Evolutionary conservation across 2,329 filamentous ascomycete species (phyloP).

Genomic region (Fusarium verrucosum): DNA sequence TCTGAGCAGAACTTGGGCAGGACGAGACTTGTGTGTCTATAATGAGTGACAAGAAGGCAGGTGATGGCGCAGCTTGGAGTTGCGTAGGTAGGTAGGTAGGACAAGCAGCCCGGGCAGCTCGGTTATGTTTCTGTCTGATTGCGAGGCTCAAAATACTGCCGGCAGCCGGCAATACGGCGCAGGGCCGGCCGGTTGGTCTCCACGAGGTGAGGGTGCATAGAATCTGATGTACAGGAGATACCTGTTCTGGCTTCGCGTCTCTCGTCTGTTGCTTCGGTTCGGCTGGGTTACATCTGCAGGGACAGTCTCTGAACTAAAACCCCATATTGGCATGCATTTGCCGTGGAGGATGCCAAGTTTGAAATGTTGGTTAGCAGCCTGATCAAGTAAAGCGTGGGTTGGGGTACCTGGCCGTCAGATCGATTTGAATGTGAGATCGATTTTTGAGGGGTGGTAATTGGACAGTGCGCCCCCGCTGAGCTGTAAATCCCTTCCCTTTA

Average conservation of each 20-base stretch:
- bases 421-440: slow-evolving; percentile 37
- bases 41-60: neutral
- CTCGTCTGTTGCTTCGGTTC: neutral
- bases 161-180: neutral
- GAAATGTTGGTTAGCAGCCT: slow-evolving; percentile 34
- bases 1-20: neutral
- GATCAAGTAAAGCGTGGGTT: slow-evolving; percentile 33
- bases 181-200: slow-evolving; percentile 4
- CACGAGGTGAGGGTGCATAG: neutral
- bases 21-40: neutral
- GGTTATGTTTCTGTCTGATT: neutral
- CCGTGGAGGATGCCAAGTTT: slow-evolving; percentile 32
- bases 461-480: slow-evolving; percentile 4
- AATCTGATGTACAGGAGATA: slow-evolving; percentile 24
- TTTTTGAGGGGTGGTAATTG: slow-evolving; percentile 24
- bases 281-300: slow-evolving; percentile 18
- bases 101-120: neutral
- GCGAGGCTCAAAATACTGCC: neutral
- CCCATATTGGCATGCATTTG: slow-evolving; percentile 34
- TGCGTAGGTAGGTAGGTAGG: neutral
- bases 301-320: slow-evolving; percentile 19
- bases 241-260: slow-evolving; percentile 27
- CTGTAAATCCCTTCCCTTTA: neutral
- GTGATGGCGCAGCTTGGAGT: neutral
- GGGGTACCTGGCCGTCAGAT: slow-evolving; percentile 31